Evolutionary conservation across 306 rosid genomes (phyloP).

Genomic region (Cucurbita pepo): DNA sequence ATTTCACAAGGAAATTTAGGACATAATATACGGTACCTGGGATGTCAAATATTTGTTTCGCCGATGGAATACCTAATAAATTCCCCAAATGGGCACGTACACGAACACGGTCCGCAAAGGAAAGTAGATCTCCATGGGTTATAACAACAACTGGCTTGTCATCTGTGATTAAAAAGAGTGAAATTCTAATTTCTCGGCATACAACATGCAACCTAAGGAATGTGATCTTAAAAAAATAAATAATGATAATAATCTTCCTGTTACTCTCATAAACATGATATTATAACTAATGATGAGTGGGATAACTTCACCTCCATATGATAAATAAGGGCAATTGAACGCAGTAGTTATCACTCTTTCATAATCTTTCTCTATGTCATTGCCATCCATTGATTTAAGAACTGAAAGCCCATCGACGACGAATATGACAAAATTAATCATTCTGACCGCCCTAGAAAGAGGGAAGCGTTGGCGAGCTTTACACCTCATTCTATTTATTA

Average conservation of each 20-base stretch:
- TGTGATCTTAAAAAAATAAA: no score
- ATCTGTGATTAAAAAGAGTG: slow-evolving; percentile 26
- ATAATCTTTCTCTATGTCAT: slow-evolving; percentile 20
- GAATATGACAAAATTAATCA: slow-evolving; percentile 58
- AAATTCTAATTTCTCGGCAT: neutral
- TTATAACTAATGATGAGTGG: neutral
- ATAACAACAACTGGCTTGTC: slow-evolving; percentile 69
- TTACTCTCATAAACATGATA: neutral
- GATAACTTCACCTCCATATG: slow-evolving; percentile 45
- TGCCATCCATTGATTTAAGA: slow-evolving; percentile 35
- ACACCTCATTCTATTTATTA: slow-evolving; percentile 26
- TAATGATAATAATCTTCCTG: no score
- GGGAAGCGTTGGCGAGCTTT: slow-evolving; percentile 27
- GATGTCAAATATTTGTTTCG: slow-evolving; percentile 74
- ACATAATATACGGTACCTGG: slow-evolving; percentile 31
- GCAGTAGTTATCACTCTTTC: slow-evolving; percentile 27
- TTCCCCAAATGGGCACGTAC: slow-evolving; percentile 47
- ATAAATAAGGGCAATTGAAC: slow-evolving; percentile 49
- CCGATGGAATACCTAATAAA: slow-evolving; percentile 54
- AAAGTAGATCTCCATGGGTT: slow-evolving; percentile 86
- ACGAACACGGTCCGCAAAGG: slow-evolving; percentile 41
- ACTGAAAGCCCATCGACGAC: slow-evolving; percentile 52
- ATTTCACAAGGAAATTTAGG: neutral
- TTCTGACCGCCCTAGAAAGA: slow-evolving; percentile 25
- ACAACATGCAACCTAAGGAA: neutral